Base-by-base conservation (phyloP, 2,329 filamentous ascomycete species). In the Talaromyces sp. region DNA sequence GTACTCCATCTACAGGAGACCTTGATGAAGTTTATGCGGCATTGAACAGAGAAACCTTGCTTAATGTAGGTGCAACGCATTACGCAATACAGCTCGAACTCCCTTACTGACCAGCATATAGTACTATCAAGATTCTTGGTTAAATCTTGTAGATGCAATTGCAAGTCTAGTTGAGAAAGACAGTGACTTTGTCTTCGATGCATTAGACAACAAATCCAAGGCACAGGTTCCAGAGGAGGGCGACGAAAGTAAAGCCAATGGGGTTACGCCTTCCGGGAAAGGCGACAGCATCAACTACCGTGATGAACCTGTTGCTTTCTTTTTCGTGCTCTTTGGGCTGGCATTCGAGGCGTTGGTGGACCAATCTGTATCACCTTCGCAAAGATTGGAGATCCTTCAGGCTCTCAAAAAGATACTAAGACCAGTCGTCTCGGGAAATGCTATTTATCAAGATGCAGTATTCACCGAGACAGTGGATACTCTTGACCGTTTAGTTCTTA, bases 381-480 rank as follows among this genome's bases (percentile, higher is more conserved):
- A 96, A 69, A 91, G 89, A 6, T 77, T 97, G 28, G 91, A 91
- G 61, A 97, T 99, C 55, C 80, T 99, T 19, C 86, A 88, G 69
- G 94, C 93, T 1, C 80, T 99, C 41, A 95, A 94, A 78, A 96
- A 96, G 78, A 99, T 99, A 45, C 73, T 99, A 15, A 89, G 94
- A 57, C 94, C 95, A 2, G 91, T 91, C 53, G 93, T 99, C 13
- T 96, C 92, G 41, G 94, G 95, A 2, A 92, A 96, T 73, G 93
- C 94, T 5, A 96, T 99, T 62, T 99, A 97, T 69, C 88, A 95
- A 66, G 91, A 96, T 58, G 90, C 92, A 7, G 89, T 99, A 46
- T 99, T 99, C 71, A 89, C 91, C 0, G 94, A 99, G 76, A 96
- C 92, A 0, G 96, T 97, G 86, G 94, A 99, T 67, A 84, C 96